Conservation (phyloP, 2,329 filamentous ascomycete species). For the Diaporthe capsici region DNA sequence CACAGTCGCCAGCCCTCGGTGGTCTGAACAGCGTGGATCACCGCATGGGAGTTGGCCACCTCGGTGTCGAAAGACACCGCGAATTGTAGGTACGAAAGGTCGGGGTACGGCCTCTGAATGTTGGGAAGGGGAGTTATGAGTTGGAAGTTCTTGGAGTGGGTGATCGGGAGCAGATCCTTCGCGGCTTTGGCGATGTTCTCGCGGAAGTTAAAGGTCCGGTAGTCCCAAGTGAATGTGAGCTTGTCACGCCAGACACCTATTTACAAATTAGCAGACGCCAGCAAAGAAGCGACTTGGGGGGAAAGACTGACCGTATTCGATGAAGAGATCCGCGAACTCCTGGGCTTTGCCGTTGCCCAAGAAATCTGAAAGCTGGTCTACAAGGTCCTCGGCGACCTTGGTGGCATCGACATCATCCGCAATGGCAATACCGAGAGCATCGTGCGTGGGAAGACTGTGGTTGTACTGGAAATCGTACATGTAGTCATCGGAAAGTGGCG, state of each 20-base stretch:
- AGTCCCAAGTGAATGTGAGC: slow-evolving; percentile 54
- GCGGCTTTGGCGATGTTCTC: slow-evolving; percentile 51
- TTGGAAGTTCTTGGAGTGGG: slow-evolving; percentile 47
- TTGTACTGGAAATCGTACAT: slow-evolving; percentile 60
- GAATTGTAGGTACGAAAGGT: slow-evolving; percentile 50
- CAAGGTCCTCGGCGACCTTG: neutral
- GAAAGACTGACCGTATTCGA: neutral
- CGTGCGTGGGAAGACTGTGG: slow-evolving; percentile 40
- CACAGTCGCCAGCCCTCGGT: slow-evolving; percentile 52
- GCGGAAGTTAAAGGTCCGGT: slow-evolving; percentile 53
- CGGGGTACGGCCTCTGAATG: slow-evolving; percentile 48
- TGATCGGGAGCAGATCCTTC: slow-evolving; percentile 49
- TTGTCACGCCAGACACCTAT: slow-evolving; percentile 55
- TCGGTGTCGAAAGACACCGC: slow-evolving; percentile 51
- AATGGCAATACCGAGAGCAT: neutral
- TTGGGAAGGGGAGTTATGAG: slow-evolving; percentile 45
- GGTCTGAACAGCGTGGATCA: slow-evolving; percentile 51
- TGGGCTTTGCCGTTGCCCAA: neutral
- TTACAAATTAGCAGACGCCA: neutral
- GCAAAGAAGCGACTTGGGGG: neutral
- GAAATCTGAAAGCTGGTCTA: neutral
- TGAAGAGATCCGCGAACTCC: neutral
- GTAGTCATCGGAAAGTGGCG: slow-evolving; percentile 55
- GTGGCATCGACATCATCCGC: slow-evolving; percentile 3
- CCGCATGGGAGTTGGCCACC: slow-evolving; percentile 47